A percentile compares a stretch with the other conserved stretches of the same genome.
These are phyloP conservation scores for Leccinum barrowsii DNA, from an alignment of 768 basidiomycete species.

Conservation along the genomic window DNA sequence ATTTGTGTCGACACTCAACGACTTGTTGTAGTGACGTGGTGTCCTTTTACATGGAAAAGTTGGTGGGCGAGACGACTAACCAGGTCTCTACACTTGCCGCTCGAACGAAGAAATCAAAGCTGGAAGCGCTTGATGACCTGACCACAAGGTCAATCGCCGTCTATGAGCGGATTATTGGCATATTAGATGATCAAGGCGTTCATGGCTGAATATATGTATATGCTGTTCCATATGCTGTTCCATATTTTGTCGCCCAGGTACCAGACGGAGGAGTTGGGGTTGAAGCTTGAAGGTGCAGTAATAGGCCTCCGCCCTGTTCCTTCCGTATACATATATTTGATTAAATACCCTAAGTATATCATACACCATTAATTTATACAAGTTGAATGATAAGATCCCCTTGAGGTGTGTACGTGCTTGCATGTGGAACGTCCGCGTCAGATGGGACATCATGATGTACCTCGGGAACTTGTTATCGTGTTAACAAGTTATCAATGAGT, in stretches of 20 bases:
- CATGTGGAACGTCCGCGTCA: too few species aligned
- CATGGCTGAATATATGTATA: constrained; percentile 16
- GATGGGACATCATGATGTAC: too few species aligned
- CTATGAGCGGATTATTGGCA: constrained; percentile 15
- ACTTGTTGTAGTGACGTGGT: too few species aligned
- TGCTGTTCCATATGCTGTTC: constrained; percentile 2
- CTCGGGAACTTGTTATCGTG: too few species aligned
- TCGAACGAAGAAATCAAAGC: background rate
- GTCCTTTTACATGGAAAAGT: too few species aligned
- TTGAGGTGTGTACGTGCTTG: too few species aligned
- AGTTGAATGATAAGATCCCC: too few species aligned
- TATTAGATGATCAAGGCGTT: constrained; percentile 7
- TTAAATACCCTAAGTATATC: too few species aligned
- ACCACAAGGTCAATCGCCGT: background rate
- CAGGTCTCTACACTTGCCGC: background rate
- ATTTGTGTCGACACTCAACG: background rate
- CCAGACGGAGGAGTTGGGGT: constrained; percentile 11
- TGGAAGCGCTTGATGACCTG: background rate
- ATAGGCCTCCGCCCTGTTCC: background rate
- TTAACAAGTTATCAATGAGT: too few species aligned
- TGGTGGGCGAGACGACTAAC: too few species aligned
- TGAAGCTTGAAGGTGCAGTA: background rate
- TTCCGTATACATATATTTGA: background rate
- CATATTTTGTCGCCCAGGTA: constrained; percentile 21
- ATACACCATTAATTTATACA: too few species aligned